Percentiles rank a stretch among this genome's conserved stretches.
Conservation (phyloP, 2,329 filamentous ascomycete genomes). For the Colletotrichum filicis region DNA sequence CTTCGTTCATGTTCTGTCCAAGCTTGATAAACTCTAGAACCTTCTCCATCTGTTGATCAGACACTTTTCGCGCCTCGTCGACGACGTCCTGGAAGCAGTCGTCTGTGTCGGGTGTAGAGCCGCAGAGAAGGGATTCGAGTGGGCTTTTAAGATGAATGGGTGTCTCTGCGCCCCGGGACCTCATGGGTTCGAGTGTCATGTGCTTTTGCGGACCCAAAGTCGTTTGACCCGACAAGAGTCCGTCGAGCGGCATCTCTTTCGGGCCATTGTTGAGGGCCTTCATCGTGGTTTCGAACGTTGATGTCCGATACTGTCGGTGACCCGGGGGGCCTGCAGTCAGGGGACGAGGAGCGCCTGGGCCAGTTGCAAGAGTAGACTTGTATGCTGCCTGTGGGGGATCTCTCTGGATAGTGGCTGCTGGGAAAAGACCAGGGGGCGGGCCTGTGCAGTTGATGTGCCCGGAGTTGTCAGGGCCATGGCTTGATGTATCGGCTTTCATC, state of each 20-base stretch:
- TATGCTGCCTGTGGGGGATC: conserved; percentile 31
- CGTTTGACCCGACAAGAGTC: conserved; percentile 36
- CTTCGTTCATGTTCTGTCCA: not conserved
- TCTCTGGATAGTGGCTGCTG: not conserved
- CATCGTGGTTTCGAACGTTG: conserved; percentile 52
- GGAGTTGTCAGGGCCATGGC: conserved; percentile 12
- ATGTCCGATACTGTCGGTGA: conserved; percentile 60
- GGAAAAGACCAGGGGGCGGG: conserved; percentile 10
- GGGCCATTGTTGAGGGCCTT: conserved; percentile 45
- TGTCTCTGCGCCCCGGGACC: conserved; percentile 5
- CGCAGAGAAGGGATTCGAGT: not conserved
- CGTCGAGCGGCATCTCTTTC: conserved; percentile 39
- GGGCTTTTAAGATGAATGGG: conserved; percentile 5
- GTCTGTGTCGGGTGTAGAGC: conserved; percentile 1
- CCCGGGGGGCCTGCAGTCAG: conserved; percentile 67
- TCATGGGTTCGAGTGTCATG: not conserved
- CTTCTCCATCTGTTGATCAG: not conserved
- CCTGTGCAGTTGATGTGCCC: conserved; percentile 24
- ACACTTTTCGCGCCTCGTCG: conserved; percentile 5
- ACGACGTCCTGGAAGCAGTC: not conserved
- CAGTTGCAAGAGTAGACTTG: conserved; percentile 42
- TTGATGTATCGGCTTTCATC: not conserved
- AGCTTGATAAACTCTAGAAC: not conserved
- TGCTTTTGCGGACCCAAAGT: conserved; percentile 38
- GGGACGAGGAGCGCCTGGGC: conserved; percentile 58